Conservation (phyloP, 1,284 basidiomycete genomes). For the Phellopilus nigrolimitatus region DNA sequence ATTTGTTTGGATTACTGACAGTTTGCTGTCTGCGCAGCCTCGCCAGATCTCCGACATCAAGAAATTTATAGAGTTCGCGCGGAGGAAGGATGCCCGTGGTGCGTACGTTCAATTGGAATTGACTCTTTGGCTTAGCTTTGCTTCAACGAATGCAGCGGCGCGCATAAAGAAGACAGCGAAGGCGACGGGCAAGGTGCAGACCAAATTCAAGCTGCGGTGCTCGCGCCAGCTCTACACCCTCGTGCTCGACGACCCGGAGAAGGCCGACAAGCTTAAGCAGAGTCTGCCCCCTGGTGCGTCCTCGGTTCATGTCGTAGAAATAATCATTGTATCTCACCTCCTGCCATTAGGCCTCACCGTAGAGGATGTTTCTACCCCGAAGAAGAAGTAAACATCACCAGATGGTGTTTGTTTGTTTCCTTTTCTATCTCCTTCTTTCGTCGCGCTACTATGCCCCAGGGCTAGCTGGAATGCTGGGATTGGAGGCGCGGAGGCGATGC, state of each 20-base stretch:
- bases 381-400: conserved; percentile 67
- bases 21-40: conserved; percentile 51
- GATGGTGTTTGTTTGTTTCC: background rate
- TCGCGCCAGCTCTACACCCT: conserved; percentile 98
- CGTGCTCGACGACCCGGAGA: conserved; percentile 91
- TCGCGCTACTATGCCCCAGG: background rate
- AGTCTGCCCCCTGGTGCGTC: conserved; percentile 88
- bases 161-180: conserved; percentile 92
- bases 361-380: conserved; percentile 57
- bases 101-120: conserved; percentile 25
- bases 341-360: conserved; percentile 50
- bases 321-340: background rate
- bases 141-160: conserved; percentile 57
- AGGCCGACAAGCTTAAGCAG: conserved; percentile 98
- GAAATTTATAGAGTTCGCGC: conserved; percentile 95
- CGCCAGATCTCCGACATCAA: conserved; percentile 99
- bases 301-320: background rate
- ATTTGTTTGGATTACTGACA: background rate
- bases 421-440: background rate
- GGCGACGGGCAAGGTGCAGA: conserved; percentile 74
- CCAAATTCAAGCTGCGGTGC: conserved; percentile 99
- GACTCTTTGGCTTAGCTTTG: conserved; percentile 4
- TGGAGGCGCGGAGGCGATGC: background rate
- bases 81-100: conserved; percentile 84
- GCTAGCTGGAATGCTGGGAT: background rate